Evolutionary conservation across 2,329 filamentous ascomycete genomes (phyloP).

Genomic region (Magnaporthales sp.): DNA sequence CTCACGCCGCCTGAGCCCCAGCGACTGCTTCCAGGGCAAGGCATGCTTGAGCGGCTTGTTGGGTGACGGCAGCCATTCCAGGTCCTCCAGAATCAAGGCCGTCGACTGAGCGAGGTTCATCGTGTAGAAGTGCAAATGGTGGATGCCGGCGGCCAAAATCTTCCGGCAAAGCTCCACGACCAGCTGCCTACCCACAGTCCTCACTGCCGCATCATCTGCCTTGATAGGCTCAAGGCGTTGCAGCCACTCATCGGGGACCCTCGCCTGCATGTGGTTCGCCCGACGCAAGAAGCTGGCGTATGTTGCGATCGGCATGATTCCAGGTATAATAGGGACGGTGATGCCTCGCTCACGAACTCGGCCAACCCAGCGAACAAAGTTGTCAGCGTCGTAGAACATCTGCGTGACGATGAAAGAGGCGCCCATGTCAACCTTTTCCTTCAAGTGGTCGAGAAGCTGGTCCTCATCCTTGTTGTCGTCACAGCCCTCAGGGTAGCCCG

Average conservation of each 20-base stretch:
- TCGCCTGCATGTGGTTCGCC: conserved; percentile 84
- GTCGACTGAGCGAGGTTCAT: conserved; percentile 98
- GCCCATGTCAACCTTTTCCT: conserved; percentile 93
- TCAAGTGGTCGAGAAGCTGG: conserved; percentile 78
- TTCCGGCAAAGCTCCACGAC: conserved; percentile 86
- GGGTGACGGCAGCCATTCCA: conserved; percentile 69
- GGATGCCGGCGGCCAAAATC: conserved; percentile 72
- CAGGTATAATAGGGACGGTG: conserved; percentile 60
- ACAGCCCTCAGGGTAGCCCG: conserved; percentile 90
- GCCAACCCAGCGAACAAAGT: conserved; percentile 83
- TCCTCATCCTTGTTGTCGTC: conserved; percentile 90
- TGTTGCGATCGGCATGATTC: conserved; percentile 93
- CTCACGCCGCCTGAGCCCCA: conserved; percentile 76
- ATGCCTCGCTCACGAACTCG: conserved; percentile 83
- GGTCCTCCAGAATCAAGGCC: conserved; percentile 85
- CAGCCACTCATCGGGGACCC: conserved; percentile 73
- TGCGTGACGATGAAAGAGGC: conserved; percentile 93
- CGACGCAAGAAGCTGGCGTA: conserved; percentile 87
- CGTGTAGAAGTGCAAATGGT: conserved; percentile 95
- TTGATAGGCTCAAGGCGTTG: conserved; percentile 82
- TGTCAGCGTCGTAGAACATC: conserved; percentile 98
- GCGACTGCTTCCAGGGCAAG: conserved; percentile 93
- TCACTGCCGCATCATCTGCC: conserved; percentile 89
- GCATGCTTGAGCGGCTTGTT: conserved; percentile 76
- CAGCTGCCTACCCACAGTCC: conserved; percentile 79